phyloP scores from a whole-genome alignment of 441 rosid species.

The Gossypium gossypioides region DNA sequence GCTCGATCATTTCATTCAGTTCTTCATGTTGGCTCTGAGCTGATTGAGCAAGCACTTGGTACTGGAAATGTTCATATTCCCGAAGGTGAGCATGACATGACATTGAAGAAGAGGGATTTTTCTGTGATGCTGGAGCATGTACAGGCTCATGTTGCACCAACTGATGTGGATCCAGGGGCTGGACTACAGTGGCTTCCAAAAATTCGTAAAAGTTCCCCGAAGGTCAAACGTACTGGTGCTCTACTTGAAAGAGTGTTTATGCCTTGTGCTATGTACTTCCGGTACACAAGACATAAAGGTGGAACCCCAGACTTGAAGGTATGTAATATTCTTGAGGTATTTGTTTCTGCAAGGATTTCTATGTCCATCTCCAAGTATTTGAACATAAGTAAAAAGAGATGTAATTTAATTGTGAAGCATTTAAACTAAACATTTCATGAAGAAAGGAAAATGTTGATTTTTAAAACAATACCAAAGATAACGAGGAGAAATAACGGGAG shows the following conservation, averaged over 20 bases:
- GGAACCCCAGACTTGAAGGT: constrained; percentile 95
- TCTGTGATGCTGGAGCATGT: constrained; percentile 97
- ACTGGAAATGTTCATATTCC: constrained; percentile 42
- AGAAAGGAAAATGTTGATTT: constrained; percentile 1
- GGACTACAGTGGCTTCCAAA: constrained; percentile 98
- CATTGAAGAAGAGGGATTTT: constrained; percentile 79
- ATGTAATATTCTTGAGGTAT: constrained; percentile 16
- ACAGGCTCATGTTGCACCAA: constrained; percentile 99
- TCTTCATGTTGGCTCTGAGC: constrained; percentile 66
- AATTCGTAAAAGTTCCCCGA: constrained; percentile 70
- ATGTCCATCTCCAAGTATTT: constrained; percentile 1
- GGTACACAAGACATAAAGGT: constrained; percentile 89
- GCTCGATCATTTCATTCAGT: constrained; percentile 87
- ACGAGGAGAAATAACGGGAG: not conserved
- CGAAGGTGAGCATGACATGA: constrained; percentile 79
- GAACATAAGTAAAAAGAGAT: not conserved
- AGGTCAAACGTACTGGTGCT: constrained; percentile 95
- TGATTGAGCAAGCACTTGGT: constrained; percentile 71
- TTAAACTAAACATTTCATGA: not conserved
- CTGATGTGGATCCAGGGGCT: constrained; percentile 99
- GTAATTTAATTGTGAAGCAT: not conserved
- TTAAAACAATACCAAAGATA: not conserved
- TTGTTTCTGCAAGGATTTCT: constrained; percentile 8
- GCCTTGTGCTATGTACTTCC: constrained; percentile 98
- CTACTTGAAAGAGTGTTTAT: constrained; percentile 91